These are phyloP conservation scores for Teunomyces funiuensis DNA, from an alignment of 805 yeast species.

Conservation along the genomic window DNA sequence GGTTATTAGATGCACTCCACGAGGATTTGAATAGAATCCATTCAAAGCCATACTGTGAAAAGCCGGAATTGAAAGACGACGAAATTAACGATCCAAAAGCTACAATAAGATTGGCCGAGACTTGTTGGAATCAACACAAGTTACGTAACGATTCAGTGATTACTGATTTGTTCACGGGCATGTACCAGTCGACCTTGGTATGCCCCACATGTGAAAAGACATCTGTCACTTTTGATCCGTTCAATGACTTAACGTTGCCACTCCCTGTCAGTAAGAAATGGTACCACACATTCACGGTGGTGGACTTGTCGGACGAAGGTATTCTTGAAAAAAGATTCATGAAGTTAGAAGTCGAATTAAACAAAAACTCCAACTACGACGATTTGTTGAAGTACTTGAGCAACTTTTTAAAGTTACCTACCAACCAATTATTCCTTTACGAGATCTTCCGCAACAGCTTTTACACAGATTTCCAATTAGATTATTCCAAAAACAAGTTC, in stretches of 20 bases:
- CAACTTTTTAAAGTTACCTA: conserved; percentile 36
- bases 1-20: conserved; percentile 83
- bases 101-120: conserved; percentile 62
- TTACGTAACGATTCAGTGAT: conserved; percentile 82
- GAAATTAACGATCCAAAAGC: conserved; percentile 53
- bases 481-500: conserved; percentile 53
- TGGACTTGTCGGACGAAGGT: conserved; percentile 49
- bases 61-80: conserved; percentile 74
- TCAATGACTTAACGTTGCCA: conserved; percentile 85
- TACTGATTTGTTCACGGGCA: conserved; percentile 83
- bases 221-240: conserved; percentile 92
- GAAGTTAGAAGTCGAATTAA: conserved; percentile 69
- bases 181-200: conserved; percentile 83
- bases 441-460: conserved; percentile 63
- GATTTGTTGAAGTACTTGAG: conserved; percentile 66
- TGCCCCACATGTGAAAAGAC: conserved; percentile 83
- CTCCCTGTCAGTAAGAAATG: conserved; percentile 76
- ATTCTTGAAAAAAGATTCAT: conserved; percentile 19
- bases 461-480: conserved; percentile 63
- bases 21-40: conserved; percentile 86
- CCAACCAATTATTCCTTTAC: conserved; percentile 29
- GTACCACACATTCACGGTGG: conserved; percentile 61
- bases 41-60: conserved; percentile 83
- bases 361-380: conserved; percentile 59
- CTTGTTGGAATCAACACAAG: conserved; percentile 80